These are phyloP conservation scores for Astraeus odoratus DNA, from an alignment of 768 basidiomycete genomes.

Conservation along the genomic window DNA sequence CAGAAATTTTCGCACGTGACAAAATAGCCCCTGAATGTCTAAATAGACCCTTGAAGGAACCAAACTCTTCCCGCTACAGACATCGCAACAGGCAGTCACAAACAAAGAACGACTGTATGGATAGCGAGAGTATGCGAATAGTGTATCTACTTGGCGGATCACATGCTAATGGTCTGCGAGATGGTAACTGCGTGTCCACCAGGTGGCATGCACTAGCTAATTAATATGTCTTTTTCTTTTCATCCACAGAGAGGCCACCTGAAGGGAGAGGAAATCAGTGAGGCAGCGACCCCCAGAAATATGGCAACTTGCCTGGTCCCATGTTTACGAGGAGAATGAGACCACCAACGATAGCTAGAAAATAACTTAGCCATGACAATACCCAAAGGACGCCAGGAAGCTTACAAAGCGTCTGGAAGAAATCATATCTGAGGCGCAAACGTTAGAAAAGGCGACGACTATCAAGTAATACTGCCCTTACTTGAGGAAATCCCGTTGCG, in stretches of 20 bases:
- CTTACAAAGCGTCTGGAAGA: constrained; percentile 92
- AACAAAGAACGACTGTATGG: too few species aligned
- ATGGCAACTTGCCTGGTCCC: constrained; percentile 68
- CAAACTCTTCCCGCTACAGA: too few species aligned
- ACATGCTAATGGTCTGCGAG: too few species aligned
- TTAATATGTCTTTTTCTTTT: constrained; percentile 96
- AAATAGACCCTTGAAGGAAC: neutral
- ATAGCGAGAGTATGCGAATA: too few species aligned
- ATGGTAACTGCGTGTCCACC: neutral
- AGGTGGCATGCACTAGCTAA: neutral
- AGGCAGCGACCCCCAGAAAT: neutral
- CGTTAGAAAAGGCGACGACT: constrained; percentile 16
- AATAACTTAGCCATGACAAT: neutral
- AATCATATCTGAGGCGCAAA: constrained; percentile 70
- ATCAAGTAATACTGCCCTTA: constrained; percentile 32
- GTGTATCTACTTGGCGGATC: constrained; percentile 14
- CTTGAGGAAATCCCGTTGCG: constrained; percentile 98
- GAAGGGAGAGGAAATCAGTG: constrained; percentile 5
- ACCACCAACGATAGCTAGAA: constrained; percentile 86
- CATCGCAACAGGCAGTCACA: too few species aligned
- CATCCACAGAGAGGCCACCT: constrained; percentile 96
- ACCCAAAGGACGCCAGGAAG: neutral
- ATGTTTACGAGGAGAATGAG: constrained; percentile 97
- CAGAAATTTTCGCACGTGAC: constrained; percentile 12
- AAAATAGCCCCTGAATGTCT: constrained; percentile 3